These are phyloP conservation scores for Phytopythium vexans DNA, from an alignment of 352 stramenopile species.

Conservation along the genomic window DNA sequence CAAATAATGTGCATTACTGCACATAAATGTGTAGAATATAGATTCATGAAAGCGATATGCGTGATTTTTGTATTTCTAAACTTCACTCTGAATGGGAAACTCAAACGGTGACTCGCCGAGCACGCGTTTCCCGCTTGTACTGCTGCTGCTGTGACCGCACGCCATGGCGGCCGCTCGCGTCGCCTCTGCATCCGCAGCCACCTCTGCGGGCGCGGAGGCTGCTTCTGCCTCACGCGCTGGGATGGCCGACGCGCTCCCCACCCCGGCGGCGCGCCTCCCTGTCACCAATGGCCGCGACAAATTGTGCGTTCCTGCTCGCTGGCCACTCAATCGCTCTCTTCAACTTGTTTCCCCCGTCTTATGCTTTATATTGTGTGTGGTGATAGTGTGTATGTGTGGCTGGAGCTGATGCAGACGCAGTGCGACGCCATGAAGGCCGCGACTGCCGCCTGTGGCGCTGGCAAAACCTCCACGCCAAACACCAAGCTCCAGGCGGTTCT, in stretches of 20 bases:
- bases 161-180: neutral
- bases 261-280: neutral
- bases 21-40: neutral
- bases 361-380: neutral
- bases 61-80: too few species aligned
- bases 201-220: neutral
- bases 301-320: neutral
- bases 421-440: conserved; percentile 11
- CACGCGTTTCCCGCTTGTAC: neutral
- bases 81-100: neutral
- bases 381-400: conserved; percentile 14
- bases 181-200: neutral
- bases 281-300: neutral
- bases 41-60: neutral
- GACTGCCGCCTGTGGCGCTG: conserved; percentile 8
- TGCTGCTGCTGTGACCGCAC: neutral
- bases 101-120: neutral
- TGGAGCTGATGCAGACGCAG: conserved; percentile 30
- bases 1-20: neutral
- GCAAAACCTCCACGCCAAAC: conserved; percentile 12
- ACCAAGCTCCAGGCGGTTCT: conserved; percentile 16
- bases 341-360: too few species aligned
- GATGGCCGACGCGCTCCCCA: neutral
- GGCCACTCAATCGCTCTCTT: neutral
- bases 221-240: neutral